Conservation (phyloP, 345 rosid genomes). For the Lepidium aucheri region DNA sequence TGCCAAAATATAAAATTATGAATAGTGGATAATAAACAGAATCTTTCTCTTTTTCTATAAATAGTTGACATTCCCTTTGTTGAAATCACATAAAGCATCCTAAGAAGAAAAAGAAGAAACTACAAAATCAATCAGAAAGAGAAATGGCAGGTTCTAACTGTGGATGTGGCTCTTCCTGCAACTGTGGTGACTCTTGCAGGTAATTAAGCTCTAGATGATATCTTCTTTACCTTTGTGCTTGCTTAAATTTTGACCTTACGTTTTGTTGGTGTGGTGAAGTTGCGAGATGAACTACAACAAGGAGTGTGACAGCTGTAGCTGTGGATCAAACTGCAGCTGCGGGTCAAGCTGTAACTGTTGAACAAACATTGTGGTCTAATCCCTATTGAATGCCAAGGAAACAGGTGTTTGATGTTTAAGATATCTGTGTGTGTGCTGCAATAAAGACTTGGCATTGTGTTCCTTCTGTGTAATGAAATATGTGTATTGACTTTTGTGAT, state of each 20-base stretch:
- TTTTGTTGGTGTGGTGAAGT: constrained; percentile 2
- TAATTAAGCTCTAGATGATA: background rate
- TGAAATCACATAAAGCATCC: background rate
- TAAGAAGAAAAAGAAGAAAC: background rate
- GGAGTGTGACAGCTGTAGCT: constrained; percentile 44
- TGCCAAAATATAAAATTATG: constrained; percentile 18
- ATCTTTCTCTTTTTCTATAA: constrained; percentile 7
- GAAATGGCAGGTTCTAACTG: constrained; percentile 32
- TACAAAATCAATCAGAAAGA: background rate
- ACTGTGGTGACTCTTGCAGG: constrained; percentile 37
- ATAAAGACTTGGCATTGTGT: constrained; percentile 6
- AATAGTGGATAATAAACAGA: background rate
- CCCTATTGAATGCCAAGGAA: background rate
- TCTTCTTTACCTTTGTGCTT: background rate
- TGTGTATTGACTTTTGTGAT: constrained; percentile 3
- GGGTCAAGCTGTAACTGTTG: constrained; percentile 41
- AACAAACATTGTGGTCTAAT: background rate
- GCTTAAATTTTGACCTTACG: background rate
- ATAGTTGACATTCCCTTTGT: background rate
- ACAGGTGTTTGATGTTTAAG: constrained; percentile 1
- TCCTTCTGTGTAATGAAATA: constrained; percentile 11
- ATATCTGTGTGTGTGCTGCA: constrained; percentile 5
- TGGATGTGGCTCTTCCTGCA: constrained; percentile 34
- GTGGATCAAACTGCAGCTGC: constrained; percentile 65
- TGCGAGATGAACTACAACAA: constrained; percentile 31